phyloP scores from a whole-genome alignment of 2,329 filamentous ascomycete species.

The Aspergillus novoparasiticus region DNA sequence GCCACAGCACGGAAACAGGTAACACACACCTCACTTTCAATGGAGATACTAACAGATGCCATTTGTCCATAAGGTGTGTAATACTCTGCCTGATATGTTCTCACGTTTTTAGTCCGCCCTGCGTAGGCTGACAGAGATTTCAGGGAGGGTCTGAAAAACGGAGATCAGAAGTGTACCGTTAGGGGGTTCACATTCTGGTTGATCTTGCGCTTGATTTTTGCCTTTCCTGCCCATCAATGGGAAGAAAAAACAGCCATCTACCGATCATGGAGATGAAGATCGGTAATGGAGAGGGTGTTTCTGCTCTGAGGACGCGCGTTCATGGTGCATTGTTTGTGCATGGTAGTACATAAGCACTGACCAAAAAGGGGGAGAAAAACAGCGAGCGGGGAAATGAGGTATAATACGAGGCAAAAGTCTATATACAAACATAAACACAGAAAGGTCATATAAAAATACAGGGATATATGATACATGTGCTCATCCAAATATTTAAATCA shows the following conservation, averaged over 20 bases:
- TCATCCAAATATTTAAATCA: not conserved
- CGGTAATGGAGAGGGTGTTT: conserved; percentile 52
- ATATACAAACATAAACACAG: conserved; percentile 24
- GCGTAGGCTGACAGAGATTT: conserved; percentile 49
- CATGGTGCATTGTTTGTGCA: not conserved
- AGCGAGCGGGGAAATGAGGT: conserved; percentile 21
- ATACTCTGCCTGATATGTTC: conserved; percentile 41
- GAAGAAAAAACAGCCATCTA: conserved; percentile 50
- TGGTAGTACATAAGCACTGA: not conserved
- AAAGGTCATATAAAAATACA: conserved; percentile 13
- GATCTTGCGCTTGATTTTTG: conserved; percentile 52
- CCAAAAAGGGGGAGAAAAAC: not conserved
- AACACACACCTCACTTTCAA: not conserved
- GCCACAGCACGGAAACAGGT: not conserved
- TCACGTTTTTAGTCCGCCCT: conserved; percentile 60
- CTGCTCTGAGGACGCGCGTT: conserved; percentile 45
- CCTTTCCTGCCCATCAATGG: conserved; percentile 9
- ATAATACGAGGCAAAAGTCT: conserved; percentile 24
- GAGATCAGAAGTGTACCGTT: conserved; percentile 41
- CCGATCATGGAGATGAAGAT: conserved; percentile 48
- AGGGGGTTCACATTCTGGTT: conserved; percentile 37
- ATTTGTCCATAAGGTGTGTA: not conserved
- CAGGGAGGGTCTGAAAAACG: conserved; percentile 59
- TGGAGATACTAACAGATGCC: not conserved
- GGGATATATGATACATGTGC: conserved; percentile 11